These are phyloP conservation scores for Lithocarpus polystachyus DNA, from an alignment of 306 rosid species.

Conservation along the genomic window DNA sequence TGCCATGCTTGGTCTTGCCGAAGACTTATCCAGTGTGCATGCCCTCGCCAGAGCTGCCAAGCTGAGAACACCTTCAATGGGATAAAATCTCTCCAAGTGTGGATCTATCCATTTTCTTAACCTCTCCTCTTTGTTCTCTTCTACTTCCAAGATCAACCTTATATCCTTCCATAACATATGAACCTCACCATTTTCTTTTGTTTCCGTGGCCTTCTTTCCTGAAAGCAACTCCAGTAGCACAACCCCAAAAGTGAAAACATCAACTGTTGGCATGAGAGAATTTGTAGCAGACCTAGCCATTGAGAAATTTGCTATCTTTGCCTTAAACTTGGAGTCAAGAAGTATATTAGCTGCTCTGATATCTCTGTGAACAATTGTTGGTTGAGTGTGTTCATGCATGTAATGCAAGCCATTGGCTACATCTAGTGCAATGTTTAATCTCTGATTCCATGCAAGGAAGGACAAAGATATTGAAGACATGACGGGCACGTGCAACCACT, in stretches of 20 bases:
- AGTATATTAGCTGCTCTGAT: conserved; percentile 67
- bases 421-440: conserved; percentile 70
- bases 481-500: conserved; percentile 40
- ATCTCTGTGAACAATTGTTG: conserved; percentile 72
- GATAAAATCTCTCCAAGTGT: conserved; percentile 37
- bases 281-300: conserved; percentile 56
- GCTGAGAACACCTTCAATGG: conserved; percentile 52
- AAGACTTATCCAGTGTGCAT: conserved; percentile 49
- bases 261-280: conserved; percentile 46
- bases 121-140: conserved; percentile 46
- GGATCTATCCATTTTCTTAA: conserved; percentile 66
- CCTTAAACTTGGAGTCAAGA: conserved; percentile 59
- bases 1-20: conserved; percentile 29
- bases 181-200: conserved; percentile 52
- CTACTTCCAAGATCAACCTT: conserved; percentile 45
- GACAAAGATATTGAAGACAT: conserved; percentile 27
- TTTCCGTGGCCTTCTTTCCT: conserved; percentile 50
- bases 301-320: conserved; percentile 73
- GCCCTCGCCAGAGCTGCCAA: conserved; percentile 54
- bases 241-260: conserved; percentile 69
- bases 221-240: conserved; percentile 64
- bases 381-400: conserved; percentile 82
- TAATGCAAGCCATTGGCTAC: conserved; percentile 79
- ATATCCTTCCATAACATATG: conserved; percentile 63
- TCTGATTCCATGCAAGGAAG: conserved; percentile 64